Evolutionary conservation across 2,329 filamentous ascomycete genomes (phyloP).

Genomic region (Chaetomium sp.): DNA sequence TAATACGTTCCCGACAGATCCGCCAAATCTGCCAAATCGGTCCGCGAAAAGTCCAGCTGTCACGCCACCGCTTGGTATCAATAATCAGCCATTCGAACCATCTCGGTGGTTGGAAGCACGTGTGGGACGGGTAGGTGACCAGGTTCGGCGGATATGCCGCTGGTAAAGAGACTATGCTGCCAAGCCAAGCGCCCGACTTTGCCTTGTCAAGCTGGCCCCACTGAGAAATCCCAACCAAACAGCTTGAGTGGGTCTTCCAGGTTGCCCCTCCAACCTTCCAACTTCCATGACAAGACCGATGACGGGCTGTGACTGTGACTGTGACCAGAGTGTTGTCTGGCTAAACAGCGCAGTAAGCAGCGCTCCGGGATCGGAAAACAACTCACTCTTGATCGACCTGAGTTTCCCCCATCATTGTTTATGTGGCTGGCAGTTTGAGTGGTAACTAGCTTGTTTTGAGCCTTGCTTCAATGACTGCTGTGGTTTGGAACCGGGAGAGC

Average conservation of each 20-base stretch:
- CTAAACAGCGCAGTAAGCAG: not conserved
- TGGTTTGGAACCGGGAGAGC: not conserved
- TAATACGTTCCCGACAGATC: constrained; percentile 9
- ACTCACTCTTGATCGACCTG: too few relatives aligned
- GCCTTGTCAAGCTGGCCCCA: not conserved
- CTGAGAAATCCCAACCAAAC: constrained; percentile 3
- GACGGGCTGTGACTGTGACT: not conserved
- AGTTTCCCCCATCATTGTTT: not conserved
- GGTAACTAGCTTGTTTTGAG: not conserved
- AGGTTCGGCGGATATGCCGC: not conserved
- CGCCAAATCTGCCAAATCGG: constrained; percentile 23
- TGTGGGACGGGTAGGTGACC: constrained; percentile 20
- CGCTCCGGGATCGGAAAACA: not conserved
- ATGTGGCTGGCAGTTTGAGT: not conserved
- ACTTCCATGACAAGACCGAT: not conserved
- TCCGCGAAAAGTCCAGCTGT: constrained; percentile 13
- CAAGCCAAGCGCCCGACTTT: not conserved
- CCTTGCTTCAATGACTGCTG: not conserved
- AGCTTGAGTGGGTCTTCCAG: constrained; percentile 6
- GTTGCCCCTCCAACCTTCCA: not conserved
- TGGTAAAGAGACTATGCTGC: constrained; percentile 11
- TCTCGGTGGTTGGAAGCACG: constrained; percentile 21
- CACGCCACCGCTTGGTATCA: constrained; percentile 22
- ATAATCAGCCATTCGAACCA: constrained; percentile 23
- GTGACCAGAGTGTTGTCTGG: not conserved